These are phyloP conservation scores for Solanum virginianum DNA, from an alignment of 257 asterid species.

Conservation along the genomic window DNA sequence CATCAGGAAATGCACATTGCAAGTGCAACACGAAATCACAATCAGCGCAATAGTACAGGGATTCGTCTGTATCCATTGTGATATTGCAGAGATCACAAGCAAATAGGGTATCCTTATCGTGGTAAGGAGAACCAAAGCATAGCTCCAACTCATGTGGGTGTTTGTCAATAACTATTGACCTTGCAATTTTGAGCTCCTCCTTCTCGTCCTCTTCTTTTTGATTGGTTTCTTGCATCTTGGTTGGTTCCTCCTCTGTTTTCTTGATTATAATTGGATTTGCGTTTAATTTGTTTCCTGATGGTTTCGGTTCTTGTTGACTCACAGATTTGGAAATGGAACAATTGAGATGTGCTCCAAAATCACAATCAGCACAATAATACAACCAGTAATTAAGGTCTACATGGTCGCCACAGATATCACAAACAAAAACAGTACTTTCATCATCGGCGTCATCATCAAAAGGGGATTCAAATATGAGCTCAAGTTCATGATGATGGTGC, in stretches of 20 bases:
- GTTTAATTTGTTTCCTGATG: neutral
- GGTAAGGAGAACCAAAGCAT: neutral
- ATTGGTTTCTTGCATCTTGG: neutral
- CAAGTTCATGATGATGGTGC: too few relatives aligned
- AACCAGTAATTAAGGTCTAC: too few relatives aligned
- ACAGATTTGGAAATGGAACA: too few relatives aligned
- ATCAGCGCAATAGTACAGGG: constrained; percentile 7
- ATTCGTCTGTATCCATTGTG: neutral
- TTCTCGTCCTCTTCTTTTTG: neutral
- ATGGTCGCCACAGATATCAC: too few relatives aligned
- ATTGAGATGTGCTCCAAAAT: too few relatives aligned
- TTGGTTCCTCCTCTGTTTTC: neutral
- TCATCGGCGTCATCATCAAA: too few relatives aligned
- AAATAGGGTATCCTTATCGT: neutral
- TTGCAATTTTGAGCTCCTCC: neutral
- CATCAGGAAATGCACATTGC: neutral
- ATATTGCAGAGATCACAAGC: constrained; percentile 6
- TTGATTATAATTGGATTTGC: neutral
- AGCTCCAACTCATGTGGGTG: constrained; percentile 14
- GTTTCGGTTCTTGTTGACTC: too few relatives aligned
- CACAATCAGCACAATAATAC: too few relatives aligned
- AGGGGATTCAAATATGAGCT: too few relatives aligned
- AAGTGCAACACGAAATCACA: constrained; percentile 19
- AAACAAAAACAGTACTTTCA: too few relatives aligned
- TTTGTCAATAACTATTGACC: neutral